Evolutionary conservation across 2,329 filamentous ascomycete species (phyloP), one percentile per base, ranked within the genome.

Genomic region (Beauveria varroae): DNA sequence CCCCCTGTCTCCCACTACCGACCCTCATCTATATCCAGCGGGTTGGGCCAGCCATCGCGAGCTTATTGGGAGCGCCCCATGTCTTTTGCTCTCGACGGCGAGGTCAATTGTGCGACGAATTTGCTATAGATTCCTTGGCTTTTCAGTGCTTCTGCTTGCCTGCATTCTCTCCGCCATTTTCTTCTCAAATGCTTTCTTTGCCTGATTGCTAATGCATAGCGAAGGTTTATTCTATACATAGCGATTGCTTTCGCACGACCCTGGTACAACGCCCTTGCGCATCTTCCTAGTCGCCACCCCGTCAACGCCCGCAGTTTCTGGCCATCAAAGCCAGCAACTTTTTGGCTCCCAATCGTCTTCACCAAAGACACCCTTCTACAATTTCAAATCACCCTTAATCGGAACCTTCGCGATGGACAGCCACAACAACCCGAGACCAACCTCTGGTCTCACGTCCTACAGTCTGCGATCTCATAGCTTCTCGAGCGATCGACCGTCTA

Each of bases 401-500:
- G 12, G 24, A n/a, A 12, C 37, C 5, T 37, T 54, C 40, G 47
- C 28, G 28, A 61, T 61, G 58, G 58, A 61, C 30, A 24, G 18
- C 18, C 51, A 55, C 18, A 40, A 34, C 18, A 55, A 28, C 43
- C 74, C 73, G 62, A 71, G 70, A 62, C 72, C 73, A 64, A 63
- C 70, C 24, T 74, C 74, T 44, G 72, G 68, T 63, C 65, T 71
- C 61, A 63, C 69, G 47, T 73, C 74, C 50, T 71, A 71, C 28
- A 70, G 72, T 57, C 69, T 70, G 63, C 71, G 74, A 66, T 83
- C 83, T 41, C 82, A 82, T 65, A 90, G 87, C 73, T 81, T 89
- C 65, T 90, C 86, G 63, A 90, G 88, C 77, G 88, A 91, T 72
- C 78, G 84, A 63, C 84, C 86, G 26, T 90, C 88, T 6, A 79